phyloP scores from a whole-genome alignment of 768 basidiomycete genomes.

The Lactarius akahatsu region DNA sequence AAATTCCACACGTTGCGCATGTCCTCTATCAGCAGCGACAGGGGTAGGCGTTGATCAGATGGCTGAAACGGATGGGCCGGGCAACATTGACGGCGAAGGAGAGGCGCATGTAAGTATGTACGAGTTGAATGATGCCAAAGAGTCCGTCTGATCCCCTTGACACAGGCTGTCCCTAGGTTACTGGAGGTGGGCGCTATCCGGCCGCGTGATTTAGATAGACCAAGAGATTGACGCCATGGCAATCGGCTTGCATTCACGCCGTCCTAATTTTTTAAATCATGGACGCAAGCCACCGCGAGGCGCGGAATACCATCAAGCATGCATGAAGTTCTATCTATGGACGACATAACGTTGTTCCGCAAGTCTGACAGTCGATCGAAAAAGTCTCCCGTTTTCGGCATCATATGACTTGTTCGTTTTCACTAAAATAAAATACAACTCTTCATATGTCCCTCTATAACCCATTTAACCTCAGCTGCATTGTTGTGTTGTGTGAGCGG shows the following conservation, averaged over 20 bases:
- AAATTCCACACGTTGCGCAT: conserved; percentile 64
- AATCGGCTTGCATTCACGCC: conserved; percentile 82
- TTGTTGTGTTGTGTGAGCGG: too few relatives aligned
- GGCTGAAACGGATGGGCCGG: conserved; percentile 57
- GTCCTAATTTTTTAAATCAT: conserved; percentile 80
- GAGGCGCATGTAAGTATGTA: conserved; percentile 41
- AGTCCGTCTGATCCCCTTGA: not conserved
- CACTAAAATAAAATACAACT: too few relatives aligned
- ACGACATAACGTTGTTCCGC: too few relatives aligned
- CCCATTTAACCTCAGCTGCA: too few relatives aligned
- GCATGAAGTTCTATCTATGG: too few relatives aligned
- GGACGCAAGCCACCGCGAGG: conserved; percentile 47
- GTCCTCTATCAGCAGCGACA: too few relatives aligned
- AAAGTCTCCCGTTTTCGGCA: too few relatives aligned
- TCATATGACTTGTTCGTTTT: too few relatives aligned
- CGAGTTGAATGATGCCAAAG: conserved; percentile 3
- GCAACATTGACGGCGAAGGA: conserved; percentile 22
- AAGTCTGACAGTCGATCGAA: too few relatives aligned
- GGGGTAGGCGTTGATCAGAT: conserved; percentile 55
- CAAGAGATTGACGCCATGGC: conserved; percentile 62
- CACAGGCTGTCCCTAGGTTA: conserved; percentile 46
- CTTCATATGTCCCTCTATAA: too few relatives aligned
- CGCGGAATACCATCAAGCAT: conserved; percentile 63
- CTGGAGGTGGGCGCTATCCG: conserved; percentile 79
- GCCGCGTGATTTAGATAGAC: conserved; percentile 74